Evolutionary conservation across 768 basidiomycete species (phyloP).

Genomic region (Lactarius hatsudake): DNA sequence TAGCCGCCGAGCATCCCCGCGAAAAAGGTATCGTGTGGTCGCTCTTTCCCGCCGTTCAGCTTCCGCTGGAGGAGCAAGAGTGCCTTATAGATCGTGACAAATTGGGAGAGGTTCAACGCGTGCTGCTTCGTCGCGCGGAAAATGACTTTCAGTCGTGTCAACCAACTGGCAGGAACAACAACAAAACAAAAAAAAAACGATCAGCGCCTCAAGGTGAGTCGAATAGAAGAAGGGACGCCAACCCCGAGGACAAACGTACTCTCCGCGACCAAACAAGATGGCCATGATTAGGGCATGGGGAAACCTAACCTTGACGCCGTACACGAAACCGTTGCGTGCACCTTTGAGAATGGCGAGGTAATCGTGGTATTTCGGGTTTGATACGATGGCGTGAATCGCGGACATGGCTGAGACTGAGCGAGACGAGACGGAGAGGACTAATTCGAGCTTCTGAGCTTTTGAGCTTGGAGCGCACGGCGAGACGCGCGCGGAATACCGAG

Average conservation of each 20-base stretch:
- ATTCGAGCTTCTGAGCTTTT: neutral
- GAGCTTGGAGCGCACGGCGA: neutral
- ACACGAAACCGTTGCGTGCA: slow-evolving; percentile 85
- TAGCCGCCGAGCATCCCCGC: slow-evolving; percentile 93
- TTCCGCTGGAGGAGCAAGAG: slow-evolving; percentile 80
- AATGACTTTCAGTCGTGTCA: slow-evolving; percentile 61
- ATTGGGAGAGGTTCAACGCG: slow-evolving; percentile 88
- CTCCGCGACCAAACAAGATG: slow-evolving; percentile 86
- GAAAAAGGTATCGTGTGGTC: slow-evolving; percentile 81
- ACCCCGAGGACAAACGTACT: slow-evolving; percentile 52
- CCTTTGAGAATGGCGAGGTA: slow-evolving; percentile 93
- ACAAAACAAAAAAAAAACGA: slow-evolving; percentile 14
- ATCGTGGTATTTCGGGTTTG: slow-evolving; percentile 81
- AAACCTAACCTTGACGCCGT: slow-evolving; percentile 88
- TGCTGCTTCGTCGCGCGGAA: slow-evolving; percentile 87
- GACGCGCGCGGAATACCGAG: neutral
- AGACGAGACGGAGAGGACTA: neutral
- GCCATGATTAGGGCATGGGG: slow-evolving; percentile 98
- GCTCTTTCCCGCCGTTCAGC: slow-evolving; percentile 76
- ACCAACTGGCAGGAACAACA: slow-evolving; percentile 55
- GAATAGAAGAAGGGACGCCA: neutral
- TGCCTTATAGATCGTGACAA: slow-evolving; percentile 91
- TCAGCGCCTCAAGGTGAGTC: slow-evolving; percentile 5
- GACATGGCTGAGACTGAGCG: slow-evolving; percentile 28
- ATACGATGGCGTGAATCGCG: slow-evolving; percentile 39